These are phyloP conservation scores for Rhodotorula babjevae DNA, from an alignment of 768 basidiomycete species.

Conservation along the genomic window DNA sequence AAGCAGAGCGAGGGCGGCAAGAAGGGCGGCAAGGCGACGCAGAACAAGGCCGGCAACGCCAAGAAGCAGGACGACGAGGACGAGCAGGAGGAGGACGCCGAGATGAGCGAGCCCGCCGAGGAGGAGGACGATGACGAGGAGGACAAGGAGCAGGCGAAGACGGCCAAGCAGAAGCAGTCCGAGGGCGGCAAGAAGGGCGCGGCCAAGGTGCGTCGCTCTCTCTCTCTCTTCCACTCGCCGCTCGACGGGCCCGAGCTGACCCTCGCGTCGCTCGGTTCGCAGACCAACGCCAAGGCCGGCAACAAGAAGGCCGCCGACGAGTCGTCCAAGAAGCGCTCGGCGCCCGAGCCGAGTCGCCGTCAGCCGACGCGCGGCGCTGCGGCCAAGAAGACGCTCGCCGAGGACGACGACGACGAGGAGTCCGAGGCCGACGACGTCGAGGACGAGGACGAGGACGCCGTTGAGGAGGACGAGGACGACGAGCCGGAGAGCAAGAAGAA, in stretches of 20 bases:
- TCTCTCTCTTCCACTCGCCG: not conserved
- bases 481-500: conserved; percentile 24
- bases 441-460: conserved; percentile 10
- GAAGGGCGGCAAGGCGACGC: conserved; percentile 19
- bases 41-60: not conserved
- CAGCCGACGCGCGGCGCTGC: conserved; percentile 17
- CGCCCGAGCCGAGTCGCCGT: conserved; percentile 15
- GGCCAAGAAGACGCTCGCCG: not conserved
- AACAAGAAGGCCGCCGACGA: conserved; percentile 9
- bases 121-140: not conserved
- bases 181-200: conserved; percentile 18
- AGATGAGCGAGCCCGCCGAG: too few relatives aligned
- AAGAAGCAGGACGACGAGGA: not conserved
- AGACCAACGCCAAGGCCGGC: conserved; percentile 21
- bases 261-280: not conserved
- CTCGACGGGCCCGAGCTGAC: not conserved
- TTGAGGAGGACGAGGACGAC: conserved; percentile 15
- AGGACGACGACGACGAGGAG: conserved; percentile 12
- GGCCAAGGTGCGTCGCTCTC: conserved; percentile 11
- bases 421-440: conserved; percentile 7
- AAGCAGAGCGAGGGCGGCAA: conserved; percentile 20
- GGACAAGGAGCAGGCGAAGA: not conserved
- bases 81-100: not conserved
- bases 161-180: not conserved
- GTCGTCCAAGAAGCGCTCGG: conserved; percentile 14